Evolutionary conservation across 441 rosid species (phyloP), one percentile per base, ranked within the genome.

Genomic region (Croton setiger): DNA sequence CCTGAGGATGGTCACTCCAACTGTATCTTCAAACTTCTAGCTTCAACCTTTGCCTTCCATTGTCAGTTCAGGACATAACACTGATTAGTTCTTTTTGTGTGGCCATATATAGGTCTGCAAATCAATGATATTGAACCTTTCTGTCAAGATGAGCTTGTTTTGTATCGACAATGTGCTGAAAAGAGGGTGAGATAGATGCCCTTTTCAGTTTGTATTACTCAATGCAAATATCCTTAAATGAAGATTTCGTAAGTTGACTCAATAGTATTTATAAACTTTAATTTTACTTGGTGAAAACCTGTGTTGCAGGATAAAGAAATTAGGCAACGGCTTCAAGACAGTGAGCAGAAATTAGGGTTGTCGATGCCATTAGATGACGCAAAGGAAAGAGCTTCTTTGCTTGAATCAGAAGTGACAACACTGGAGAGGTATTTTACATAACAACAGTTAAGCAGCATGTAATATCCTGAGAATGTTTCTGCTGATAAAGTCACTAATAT

Each of bases 51-150:
- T 48, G 21, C 17, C 18, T 71, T 65, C 5, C 21, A 37, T 68
- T 64, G 5, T 21, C 20, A 13, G 54, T 5, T 41, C 3, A 13
- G 33, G 45, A 35, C 1, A 23, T 55, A 15, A 56, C 18, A 15
- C 20, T 55, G 21, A 58, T 35, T 56, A 20, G 65, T 61, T 74
- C 33, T 64, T 31, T n/a, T 27, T 66, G 55, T 76, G 27, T 72
- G 51, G 48, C 72, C n/a, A n/a, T n/a, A n/a, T n/a, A 63, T 64
- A 89, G 99, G 98, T 72, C 82, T 95, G 84, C 98, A 92, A 73
- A 79, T 90, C 80, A 86, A 92, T 73, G 94, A 87, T 66, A 90
- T 88, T 17, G 98, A 95, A 74, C 97, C 98, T 20, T 95, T 95
- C 79, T 90, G 96, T 74, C 97, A 92, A 82, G 97, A 95, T 53